Evolutionary conservation across 108 stramenopile genomes (phyloP).

Genomic region (Stephanodiscus triporus): DNA sequence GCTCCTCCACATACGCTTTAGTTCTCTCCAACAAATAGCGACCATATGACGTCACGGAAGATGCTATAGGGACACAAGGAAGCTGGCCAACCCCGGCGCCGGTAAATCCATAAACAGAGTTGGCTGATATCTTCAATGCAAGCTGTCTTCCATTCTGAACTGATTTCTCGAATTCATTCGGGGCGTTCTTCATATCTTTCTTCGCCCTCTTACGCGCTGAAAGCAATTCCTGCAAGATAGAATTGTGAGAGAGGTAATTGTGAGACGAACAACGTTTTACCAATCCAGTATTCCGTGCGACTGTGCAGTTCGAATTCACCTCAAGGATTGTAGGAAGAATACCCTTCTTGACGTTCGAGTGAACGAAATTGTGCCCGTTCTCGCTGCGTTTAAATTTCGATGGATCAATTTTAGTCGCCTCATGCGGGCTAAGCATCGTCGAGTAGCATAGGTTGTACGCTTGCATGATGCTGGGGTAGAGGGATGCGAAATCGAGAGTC

Average conservation of each 20-base stretch:
- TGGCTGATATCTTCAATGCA: conserved; percentile 98
- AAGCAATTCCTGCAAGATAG: conserved; percentile 54
- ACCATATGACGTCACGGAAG: conserved; percentile 96
- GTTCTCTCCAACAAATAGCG: conserved; percentile 92
- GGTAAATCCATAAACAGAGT: conserved; percentile 99
- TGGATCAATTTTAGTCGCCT: conserved; percentile 70
- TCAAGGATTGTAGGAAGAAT: conserved; percentile 97
- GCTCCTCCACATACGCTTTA: conserved; percentile 90
- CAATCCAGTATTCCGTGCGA: conserved; percentile 21
- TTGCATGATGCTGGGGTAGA: conserved; percentile 99
- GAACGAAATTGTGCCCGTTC: conserved; percentile 93
- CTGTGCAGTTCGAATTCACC: conserved; percentile 40
- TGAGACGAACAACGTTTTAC: not conserved
- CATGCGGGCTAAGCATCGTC: conserved; percentile 84
- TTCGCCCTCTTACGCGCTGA: conserved; percentile 97
- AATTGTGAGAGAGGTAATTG: not conserved
- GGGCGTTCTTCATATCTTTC: conserved; percentile 98
- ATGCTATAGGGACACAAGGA: conserved; percentile 98
- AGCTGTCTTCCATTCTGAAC: conserved; percentile 99
- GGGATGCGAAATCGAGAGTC: conserved; percentile 99
- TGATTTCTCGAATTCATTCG: conserved; percentile 97
- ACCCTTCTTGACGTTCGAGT: conserved; percentile 90
- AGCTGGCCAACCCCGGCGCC: conserved; percentile 98
- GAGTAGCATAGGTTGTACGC: conserved; percentile 99
- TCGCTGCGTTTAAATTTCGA: conserved; percentile 87